Conservation (phyloP, 176 grass and related monocot species). For the Tuctoria greenei region DNA sequence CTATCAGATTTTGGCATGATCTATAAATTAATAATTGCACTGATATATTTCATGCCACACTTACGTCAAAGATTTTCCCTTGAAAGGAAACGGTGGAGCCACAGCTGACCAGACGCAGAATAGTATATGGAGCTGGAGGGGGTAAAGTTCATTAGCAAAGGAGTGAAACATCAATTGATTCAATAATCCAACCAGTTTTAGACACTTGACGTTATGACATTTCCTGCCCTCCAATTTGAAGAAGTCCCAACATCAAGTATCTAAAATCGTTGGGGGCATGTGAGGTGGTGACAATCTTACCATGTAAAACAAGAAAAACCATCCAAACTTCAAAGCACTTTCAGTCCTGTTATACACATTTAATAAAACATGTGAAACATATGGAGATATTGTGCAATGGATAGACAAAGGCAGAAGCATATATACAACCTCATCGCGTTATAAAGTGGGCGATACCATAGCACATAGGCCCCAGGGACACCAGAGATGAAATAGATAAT, state of each 20-base stretch:
- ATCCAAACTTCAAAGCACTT: constrained; percentile 91
- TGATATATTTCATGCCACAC: constrained; percentile 39
- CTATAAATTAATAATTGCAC: background rate
- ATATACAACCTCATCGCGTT: constrained; percentile 78
- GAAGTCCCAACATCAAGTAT: background rate
- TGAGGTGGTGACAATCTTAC: constrained; percentile 37
- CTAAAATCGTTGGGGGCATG: background rate
- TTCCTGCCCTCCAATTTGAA: background rate
- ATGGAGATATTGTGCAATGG: constrained; percentile 17
- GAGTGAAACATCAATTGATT: constrained; percentile 19
- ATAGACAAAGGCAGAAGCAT: constrained; percentile 23
- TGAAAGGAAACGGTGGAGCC: constrained; percentile 93
- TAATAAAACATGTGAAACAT: constrained; percentile 16
- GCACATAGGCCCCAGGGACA: constrained; percentile 80
- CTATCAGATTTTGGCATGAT: constrained; percentile 3
- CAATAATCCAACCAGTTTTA: background rate
- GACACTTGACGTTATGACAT: background rate
- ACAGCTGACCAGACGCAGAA: constrained; percentile 92
- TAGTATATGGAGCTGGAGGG: constrained; percentile 77
- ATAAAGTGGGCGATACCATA: constrained; percentile 98
- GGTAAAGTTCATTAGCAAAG: constrained; percentile 26
- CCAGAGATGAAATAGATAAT: constrained; percentile 95
- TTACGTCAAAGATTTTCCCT: constrained; percentile 99
- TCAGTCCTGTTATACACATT: constrained; percentile 70
- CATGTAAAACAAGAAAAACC: constrained; percentile 92